Base-by-base conservation (phyloP, 1,284 basidiomycete genomes). In the Ustilago xerochloae region DNA sequence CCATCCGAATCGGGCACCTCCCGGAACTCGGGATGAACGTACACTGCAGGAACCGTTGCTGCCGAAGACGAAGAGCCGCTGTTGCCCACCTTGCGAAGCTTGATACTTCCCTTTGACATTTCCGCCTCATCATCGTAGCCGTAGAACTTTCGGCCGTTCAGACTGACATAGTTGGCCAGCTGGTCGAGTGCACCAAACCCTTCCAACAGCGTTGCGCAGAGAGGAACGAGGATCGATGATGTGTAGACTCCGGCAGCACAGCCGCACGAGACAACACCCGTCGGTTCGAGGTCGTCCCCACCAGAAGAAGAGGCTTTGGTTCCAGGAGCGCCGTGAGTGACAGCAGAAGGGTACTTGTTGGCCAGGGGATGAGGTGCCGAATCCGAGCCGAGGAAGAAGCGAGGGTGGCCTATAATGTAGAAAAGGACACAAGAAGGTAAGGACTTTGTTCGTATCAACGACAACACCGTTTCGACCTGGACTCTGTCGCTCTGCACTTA, bases 361-460 rank as follows among this genome's bases (percentile, higher is more conserved):
- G 88, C 85, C 10, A 90, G 87, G 1, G 92, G 91, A 85, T 99
- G 97, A 26, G 97, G 97, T 1, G 97, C 97, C 30, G 93, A 95
- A 86, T 99, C 97, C 18, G 94, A 97, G 16, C 97, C 97, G 47
- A 99, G 88, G 89, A 99, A 99, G 87, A 99, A 99, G 62, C 93
- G 91, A 2, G 93, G 91, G 85, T 97, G 93, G 2, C 96, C 93
- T 91, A 55, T 65, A 20, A 15, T n/a, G 8, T 20, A 33, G 22
- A 13, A 36, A 16, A n/a, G 20, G 38, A 32, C 16, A 20, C 9
- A 59, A 24, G 13, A 22, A 26, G 20, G 15, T 29, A 54, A 48
- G 4, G 47, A 13, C 2, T n/a, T 32, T 30, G 32, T 4, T n/a
- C n/a, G n/a, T n/a, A n/a, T n/a, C n/a, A n/a, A n/a, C n/a, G n/a